phyloP scores from a whole-genome alignment of 1,284 basidiomycete species.

The Moesziomyces sp. region DNA sequence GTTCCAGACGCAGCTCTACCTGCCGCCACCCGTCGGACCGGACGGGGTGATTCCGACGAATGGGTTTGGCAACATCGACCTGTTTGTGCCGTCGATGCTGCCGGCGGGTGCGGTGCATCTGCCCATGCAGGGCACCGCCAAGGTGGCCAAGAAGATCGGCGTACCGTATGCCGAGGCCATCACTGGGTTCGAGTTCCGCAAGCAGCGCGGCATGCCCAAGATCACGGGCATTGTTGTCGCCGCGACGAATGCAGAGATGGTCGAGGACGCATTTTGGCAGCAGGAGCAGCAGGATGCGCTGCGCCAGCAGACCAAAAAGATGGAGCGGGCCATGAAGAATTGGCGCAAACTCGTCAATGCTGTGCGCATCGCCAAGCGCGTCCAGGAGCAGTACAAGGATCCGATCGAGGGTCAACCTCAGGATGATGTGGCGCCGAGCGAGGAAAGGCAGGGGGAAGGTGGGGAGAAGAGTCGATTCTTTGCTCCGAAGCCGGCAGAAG shows the following conservation, averaged over 20 bases:
- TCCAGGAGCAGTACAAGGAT: conserved; percentile 79
- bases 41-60: conserved; percentile 95
- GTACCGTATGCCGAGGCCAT: conserved; percentile 94
- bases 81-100: conserved; percentile 95
- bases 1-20: conserved; percentile 86
- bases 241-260: conserved; percentile 77
- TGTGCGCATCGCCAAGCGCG: conserved; percentile 81
- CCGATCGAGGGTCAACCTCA: conserved; percentile 13
- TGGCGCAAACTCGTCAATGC: conserved; percentile 90
- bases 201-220: conserved; percentile 84
- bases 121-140: conserved; percentile 74
- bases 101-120: conserved; percentile 87
- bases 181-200: conserved; percentile 94
- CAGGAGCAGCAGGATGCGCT: conserved; percentile 81
- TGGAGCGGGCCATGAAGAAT: conserved; percentile 84
- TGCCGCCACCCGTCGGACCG: conserved; percentile 77
- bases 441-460: conserved; percentile 5
- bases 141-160: conserved; percentile 85
- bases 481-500: conserved; percentile 5
- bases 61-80: conserved; percentile 94
- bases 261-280: conserved; percentile 90
- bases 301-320: conserved; percentile 76
- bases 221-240: conserved; percentile 89
- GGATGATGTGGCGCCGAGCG: background rate
- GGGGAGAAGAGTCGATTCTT: conserved; percentile 33